Conservation (phyloP, 106 monocot genomes). For the Phalaenopsis aphrodite region DNA sequence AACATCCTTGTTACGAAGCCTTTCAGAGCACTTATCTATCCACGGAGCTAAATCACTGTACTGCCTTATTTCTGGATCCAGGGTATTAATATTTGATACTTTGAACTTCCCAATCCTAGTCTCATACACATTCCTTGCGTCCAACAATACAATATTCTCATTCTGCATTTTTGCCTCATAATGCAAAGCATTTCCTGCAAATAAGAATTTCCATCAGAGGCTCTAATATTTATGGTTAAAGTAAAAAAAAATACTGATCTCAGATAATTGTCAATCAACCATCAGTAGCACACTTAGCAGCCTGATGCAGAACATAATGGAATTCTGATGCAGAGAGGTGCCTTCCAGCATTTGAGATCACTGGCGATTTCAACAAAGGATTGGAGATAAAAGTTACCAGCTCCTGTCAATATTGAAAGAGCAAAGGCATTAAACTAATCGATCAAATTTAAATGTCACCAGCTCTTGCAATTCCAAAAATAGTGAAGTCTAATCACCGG, state of each 20-base stretch:
- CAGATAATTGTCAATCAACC: slow-evolving; percentile 1
- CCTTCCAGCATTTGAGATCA: slow-evolving; percentile 67
- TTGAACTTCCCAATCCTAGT: slow-evolving; percentile 92
- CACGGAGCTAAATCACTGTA: slow-evolving; percentile 90
- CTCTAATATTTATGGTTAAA: slow-evolving; percentile 3
- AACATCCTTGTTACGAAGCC: slow-evolving; percentile 55
- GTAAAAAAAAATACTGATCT: not conserved
- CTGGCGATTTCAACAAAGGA: slow-evolving; percentile 45
- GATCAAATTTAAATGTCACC: not conserved
- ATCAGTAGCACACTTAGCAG: slow-evolving; percentile 25
- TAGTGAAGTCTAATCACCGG: not conserved
- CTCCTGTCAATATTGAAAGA: slow-evolving; percentile 39
- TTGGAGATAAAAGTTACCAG: slow-evolving; percentile 73
- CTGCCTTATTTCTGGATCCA: slow-evolving; percentile 90
- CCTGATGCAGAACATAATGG: slow-evolving; percentile 59
- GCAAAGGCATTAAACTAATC: not conserved
- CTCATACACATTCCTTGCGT: slow-evolving; percentile 94
- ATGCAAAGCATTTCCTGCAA: slow-evolving; percentile 29
- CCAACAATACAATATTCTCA: slow-evolving; percentile 51
- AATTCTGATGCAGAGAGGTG: slow-evolving; percentile 86
- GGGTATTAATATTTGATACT: slow-evolving; percentile 52
- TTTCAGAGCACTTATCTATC: slow-evolving; percentile 75
- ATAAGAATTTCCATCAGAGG: not conserved
- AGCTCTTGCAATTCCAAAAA: not conserved
- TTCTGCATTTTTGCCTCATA: slow-evolving; percentile 17